These are phyloP conservation scores for Penicillium subrubescens DNA, from an alignment of 495 filamentous ascomycete genomes.

Conservation along the genomic window DNA sequence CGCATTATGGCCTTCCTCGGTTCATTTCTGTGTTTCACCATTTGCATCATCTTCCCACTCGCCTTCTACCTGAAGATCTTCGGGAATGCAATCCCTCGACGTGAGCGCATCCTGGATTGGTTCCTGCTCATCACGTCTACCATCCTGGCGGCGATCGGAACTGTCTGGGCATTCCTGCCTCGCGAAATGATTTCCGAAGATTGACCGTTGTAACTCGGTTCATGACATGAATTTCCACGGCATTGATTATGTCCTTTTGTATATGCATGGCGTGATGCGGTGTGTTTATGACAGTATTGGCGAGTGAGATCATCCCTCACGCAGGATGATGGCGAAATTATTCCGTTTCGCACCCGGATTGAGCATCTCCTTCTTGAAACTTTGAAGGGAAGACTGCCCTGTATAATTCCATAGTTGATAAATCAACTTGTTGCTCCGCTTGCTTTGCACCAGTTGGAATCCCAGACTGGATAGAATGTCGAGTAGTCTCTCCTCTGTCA, in stretches of 20 bases:
- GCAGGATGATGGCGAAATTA: conserved; percentile 82
- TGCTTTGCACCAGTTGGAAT: conserved; percentile 64
- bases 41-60: conserved; percentile 88
- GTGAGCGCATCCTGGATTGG: conserved; percentile 69
- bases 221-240: neutral
- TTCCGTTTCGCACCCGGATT: conserved; percentile 74
- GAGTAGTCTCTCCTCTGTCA: conserved; percentile 70
- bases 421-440: conserved; percentile 78
- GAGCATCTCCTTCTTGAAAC: conserved; percentile 71
- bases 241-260: neutral
- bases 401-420: conserved; percentile 80
- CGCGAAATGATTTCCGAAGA: conserved; percentile 52
- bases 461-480: conserved; percentile 78
- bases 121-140: conserved; percentile 68
- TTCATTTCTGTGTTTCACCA: conserved; percentile 86
- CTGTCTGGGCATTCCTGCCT: conserved; percentile 85
- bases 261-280: conserved; percentile 9
- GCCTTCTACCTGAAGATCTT: conserved; percentile 94
- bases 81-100: conserved; percentile 66
- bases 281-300: neutral
- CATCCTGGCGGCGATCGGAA: conserved; percentile 73
- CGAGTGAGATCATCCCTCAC: conserved; percentile 20
- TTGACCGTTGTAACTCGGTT: neutral
- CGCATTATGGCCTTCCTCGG: conserved; percentile 94
- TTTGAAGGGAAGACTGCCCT: conserved; percentile 30